These are phyloP conservation scores for Pythium phragmitis DNA, from an alignment of 352 stramenopile genomes.

Conservation along the genomic window DNA sequence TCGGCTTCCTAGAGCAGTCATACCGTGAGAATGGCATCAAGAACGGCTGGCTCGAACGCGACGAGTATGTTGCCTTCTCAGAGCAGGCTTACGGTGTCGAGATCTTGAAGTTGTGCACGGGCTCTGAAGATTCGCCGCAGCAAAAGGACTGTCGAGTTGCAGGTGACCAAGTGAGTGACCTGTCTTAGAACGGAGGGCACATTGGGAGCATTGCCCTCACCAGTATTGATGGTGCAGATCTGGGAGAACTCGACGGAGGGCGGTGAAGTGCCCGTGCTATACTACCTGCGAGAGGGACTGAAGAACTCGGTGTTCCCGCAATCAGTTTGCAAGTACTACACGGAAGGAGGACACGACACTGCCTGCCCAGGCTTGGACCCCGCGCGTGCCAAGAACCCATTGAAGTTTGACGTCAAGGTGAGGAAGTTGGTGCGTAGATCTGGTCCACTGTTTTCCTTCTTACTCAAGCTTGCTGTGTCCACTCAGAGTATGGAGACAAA, in stretches of 20 bases:
- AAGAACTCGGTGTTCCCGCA: constrained; percentile 72
- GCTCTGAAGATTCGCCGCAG: constrained; percentile 56
- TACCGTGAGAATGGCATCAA: constrained; percentile 66
- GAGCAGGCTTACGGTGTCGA: constrained; percentile 80
- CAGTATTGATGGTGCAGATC: constrained; percentile 28
- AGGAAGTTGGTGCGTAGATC: background rate
- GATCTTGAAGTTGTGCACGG: constrained; percentile 68
- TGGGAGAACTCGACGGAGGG: constrained; percentile 84
- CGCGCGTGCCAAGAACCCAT: constrained; percentile 54
- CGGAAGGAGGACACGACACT: constrained; percentile 54
- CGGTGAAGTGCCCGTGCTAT: constrained; percentile 69
- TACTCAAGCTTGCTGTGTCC: background rate
- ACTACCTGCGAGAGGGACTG: constrained; percentile 76
- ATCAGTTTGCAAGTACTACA: constrained; percentile 72
- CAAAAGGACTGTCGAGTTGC: constrained; percentile 70
- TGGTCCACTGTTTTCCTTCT: background rate
- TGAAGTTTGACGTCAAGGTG: constrained; percentile 67
- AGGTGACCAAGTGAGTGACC: constrained; percentile 42
- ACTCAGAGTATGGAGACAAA: constrained; percentile 69
- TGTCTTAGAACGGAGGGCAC: background rate
- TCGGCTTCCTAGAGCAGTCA: constrained; percentile 76
- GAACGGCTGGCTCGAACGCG: constrained; percentile 61
- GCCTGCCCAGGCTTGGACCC: constrained; percentile 62
- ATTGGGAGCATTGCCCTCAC: background rate
- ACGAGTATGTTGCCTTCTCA: constrained; percentile 79